These are phyloP conservation scores for Circinella umbellata DNA, from an alignment of 371 early-diverging fungal species.

Conservation along the genomic window DNA sequence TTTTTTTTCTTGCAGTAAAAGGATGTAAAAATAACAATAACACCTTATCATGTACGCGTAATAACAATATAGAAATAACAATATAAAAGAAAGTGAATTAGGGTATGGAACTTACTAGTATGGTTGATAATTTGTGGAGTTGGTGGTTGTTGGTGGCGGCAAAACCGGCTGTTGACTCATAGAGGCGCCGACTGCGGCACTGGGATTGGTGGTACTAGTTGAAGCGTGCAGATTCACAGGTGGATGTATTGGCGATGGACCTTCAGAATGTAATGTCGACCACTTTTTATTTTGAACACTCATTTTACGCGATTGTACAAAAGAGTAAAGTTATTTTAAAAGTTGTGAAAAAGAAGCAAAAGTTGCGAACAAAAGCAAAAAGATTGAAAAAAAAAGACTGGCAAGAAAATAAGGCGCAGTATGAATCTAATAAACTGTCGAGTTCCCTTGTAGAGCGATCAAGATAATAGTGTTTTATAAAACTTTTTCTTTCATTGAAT, in stretches of 20 bases:
- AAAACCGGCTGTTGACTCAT: neutral
- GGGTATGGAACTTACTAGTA: neutral
- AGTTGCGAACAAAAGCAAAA: neutral
- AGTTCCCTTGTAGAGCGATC: neutral
- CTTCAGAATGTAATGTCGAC: no score
- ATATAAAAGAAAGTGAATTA: no score
- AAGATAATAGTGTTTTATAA: neutral
- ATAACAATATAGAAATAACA: no score
- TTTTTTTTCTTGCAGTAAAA: no score
- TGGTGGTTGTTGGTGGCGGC: neutral
- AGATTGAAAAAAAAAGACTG: neutral
- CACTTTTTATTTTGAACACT: no score
- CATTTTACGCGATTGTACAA: no score
- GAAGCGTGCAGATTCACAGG: neutral
- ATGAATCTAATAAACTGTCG: neutral
- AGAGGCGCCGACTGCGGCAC: constrained; percentile 2
- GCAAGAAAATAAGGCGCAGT: constrained; percentile 4
- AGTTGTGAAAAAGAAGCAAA: neutral
- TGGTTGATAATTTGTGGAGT: neutral
- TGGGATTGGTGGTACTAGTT: constrained; percentile 1
- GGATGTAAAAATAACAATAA: no score
- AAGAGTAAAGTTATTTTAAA: no score
- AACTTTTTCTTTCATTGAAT: no score
- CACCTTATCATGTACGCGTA: no score
- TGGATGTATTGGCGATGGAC: no score